These are phyloP conservation scores for Desmodesmus armatus DNA, from an alignment of 139 green algal species.

Conservation along the genomic window DNA sequence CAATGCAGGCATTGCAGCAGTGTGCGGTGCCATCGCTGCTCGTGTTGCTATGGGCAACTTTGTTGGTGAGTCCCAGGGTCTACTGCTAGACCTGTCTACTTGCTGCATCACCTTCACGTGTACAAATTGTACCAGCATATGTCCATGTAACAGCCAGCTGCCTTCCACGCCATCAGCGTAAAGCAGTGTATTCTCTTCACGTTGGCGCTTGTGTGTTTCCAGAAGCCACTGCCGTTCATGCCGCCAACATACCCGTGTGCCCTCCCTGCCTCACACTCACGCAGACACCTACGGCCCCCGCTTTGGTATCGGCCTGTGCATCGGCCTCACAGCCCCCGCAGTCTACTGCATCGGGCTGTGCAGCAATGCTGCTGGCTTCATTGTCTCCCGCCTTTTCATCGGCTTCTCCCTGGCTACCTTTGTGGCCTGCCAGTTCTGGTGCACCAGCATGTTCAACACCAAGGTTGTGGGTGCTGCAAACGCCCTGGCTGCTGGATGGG, in stretches of 20 bases:
- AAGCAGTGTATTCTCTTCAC: too few relatives aligned
- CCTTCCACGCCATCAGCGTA: too few relatives aligned
- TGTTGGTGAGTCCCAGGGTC: constrained; percentile 13
- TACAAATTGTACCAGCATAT: too few relatives aligned
- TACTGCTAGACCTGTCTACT: too few relatives aligned
- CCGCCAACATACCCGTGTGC: background rate
- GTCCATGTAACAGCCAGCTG: too few relatives aligned
- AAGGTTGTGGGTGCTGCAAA: constrained; percentile 94
- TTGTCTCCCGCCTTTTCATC: constrained; percentile 82
- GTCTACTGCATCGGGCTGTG: constrained; percentile 82
- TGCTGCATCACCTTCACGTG: too few relatives aligned
- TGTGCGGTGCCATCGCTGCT: constrained; percentile 73
- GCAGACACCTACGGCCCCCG: constrained; percentile 20
- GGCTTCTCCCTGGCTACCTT: constrained; percentile 86
- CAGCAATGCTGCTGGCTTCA: constrained; percentile 74
- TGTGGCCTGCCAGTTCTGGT: constrained; percentile 95
- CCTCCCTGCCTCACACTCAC: background rate
- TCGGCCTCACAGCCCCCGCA: constrained; percentile 57
- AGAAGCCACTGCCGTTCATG: too few relatives aligned
- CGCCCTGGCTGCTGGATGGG: constrained; percentile 80
- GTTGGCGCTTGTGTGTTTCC: too few relatives aligned
- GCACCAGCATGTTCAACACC: constrained; percentile 51
- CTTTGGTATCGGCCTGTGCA: constrained; percentile 36
- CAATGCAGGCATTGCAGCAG: constrained; percentile 73
- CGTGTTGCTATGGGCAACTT: constrained; percentile 75